Evolutionary conservation across 192 early-diverging fungal genomes (phyloP), one percentile per base, ranked within the genome.

Genomic region (Podila epicladia): DNA sequence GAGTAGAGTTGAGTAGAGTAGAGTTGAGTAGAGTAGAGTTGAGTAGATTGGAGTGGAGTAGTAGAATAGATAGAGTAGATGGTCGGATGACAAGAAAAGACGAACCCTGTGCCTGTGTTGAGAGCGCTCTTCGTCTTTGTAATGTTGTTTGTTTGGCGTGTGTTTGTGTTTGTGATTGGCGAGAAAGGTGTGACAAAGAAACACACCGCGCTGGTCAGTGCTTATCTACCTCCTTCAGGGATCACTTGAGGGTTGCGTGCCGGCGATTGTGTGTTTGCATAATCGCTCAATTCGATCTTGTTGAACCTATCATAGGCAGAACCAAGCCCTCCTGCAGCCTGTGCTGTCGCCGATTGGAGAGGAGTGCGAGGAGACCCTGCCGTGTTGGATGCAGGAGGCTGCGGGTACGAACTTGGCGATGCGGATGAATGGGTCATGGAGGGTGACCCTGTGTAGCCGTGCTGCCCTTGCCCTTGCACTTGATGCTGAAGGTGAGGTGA

Each of bases 351-450:
- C 53, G 41, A 45, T 45, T 45, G 41, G 41, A 45, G 41, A 15
- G 41, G 41, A 45, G 41, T 45, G 13, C 24, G 53, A 26, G 53
- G 53, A 24, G 53, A 55, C 24, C 53, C 53, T 24, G 53, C 53
- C 53, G 22, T 24, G 53, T 22, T 9, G 17, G 53, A 55, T 22
- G 53, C 53, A 26, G 53, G 72, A 17, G 72, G 72, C 29, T 58
- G 72, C 17, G 72, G 72, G 29, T 73, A 73, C 1, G 61, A 57
- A 9, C 3, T 57, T 26, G 61, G 71, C 20, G 72, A 66, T 20
- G 41, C 48, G 2, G 64, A 33, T 32, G 58, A 58, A 51, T 60
- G 57, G 53, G 64, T 67, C 72, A 66, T 61, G 26, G 72, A 38
- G 38, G 72, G 63, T 20, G 72, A 73, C 19, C 64, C 63, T 32